These are phyloP conservation scores for Brassica nigra DNA, from an alignment of 345 rosid genomes.

Conservation along the genomic window DNA sequence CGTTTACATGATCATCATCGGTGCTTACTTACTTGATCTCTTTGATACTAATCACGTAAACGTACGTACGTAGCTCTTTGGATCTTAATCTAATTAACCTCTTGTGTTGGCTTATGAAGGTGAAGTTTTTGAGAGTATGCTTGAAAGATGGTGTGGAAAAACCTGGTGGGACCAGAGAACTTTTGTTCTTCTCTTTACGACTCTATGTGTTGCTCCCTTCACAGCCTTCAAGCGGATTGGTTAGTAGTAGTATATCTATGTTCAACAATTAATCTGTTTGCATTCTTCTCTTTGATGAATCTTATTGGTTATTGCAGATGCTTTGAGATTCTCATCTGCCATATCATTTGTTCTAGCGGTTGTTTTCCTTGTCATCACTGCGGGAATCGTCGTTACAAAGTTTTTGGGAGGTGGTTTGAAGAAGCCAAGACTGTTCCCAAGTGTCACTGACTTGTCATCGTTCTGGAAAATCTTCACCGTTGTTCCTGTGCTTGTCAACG, in stretches of 20 bases:
- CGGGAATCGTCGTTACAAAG: constrained; percentile 70
- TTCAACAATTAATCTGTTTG: not conserved
- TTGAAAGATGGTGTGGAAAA: constrained; percentile 87
- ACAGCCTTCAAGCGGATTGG: constrained; percentile 83
- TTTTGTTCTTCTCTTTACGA: constrained; percentile 62
- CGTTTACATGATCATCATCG: constrained; percentile 95
- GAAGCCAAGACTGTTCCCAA: constrained; percentile 84
- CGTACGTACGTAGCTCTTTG: not conserved
- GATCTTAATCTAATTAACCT: not conserved
- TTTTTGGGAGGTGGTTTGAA: constrained; percentile 56
- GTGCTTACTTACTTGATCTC: constrained; percentile 39
- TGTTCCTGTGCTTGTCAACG: constrained; percentile 89
- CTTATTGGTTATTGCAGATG: constrained; percentile 53
- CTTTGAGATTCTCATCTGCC: constrained; percentile 86
- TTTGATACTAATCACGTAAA: not conserved
- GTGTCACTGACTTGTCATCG: constrained; percentile 67
- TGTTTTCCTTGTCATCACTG: constrained; percentile 73
- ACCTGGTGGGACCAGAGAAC: constrained; percentile 79
- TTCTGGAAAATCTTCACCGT: constrained; percentile 83
- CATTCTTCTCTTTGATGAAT: not conserved
- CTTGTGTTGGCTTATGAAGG: constrained; percentile 37
- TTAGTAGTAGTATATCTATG: constrained; percentile 29
- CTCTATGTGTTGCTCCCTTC: constrained; percentile 69
- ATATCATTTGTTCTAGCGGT: constrained; percentile 80
- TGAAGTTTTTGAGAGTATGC: constrained; percentile 77